Conservation (phyloP, 129 eudicot species). For the carrot (Daucus carota) region DH1_v3.0 NC_030385.2:11223001-11223500, state of each 20-base stretch:
- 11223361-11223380: constrained; percentile 22
- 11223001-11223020: too few relatives aligned
- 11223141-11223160: not conserved
- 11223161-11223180: not conserved
- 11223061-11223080: constrained; percentile 59
- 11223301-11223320: constrained; percentile 54
- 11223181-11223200: not conserved
- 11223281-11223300: constrained; percentile 80
- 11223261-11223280: constrained; percentile 83
- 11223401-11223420: constrained; percentile 39
- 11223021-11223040: too few relatives aligned
- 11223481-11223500: constrained; percentile 21
- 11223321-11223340: constrained; percentile 40
- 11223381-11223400: constrained; percentile 39
- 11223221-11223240: constrained; percentile 61
- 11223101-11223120: constrained; percentile 75
- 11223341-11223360: constrained; percentile 24
- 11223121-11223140: not conserved
- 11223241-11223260: constrained; percentile 76
- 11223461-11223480: constrained; percentile 21
- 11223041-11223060: too few relatives aligned
- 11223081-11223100: constrained; percentile 86
- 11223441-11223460: constrained; percentile 19
- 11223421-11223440: constrained; percentile 23
- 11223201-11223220: constrained; percentile 62